Evolutionary conservation across 2,329 filamentous ascomycete species (phyloP).

Genomic region (Botrytis fabae): DNA sequence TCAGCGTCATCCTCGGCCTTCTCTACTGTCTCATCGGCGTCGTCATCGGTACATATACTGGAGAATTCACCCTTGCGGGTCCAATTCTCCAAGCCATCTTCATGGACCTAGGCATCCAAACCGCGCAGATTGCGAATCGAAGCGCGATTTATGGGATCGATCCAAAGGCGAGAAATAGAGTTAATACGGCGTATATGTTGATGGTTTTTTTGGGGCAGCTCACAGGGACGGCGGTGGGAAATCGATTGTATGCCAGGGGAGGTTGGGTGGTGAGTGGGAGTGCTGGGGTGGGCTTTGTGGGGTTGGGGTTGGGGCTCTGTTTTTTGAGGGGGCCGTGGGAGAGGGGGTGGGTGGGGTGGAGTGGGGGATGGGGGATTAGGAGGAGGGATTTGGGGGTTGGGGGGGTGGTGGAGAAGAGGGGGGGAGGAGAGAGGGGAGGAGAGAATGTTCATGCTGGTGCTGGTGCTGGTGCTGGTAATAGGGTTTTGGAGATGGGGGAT

Average conservation of each 20-base stretch:
- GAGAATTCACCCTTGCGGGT: constrained; percentile 64
- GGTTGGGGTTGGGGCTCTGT: constrained; percentile 49
- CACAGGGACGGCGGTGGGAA: constrained; percentile 63
- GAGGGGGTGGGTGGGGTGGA: constrained; percentile 60
- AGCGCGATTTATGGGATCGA: constrained; percentile 69
- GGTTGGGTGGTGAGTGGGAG: constrained; percentile 60
- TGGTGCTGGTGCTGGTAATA: neutral
- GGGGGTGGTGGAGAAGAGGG: constrained; percentile 16
- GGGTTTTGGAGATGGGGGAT: constrained; percentile 1
- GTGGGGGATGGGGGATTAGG: constrained; percentile 43
- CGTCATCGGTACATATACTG: constrained; percentile 67
- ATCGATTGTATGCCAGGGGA: constrained; percentile 53
- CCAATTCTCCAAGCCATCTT: constrained; percentile 71
- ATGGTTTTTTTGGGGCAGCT: constrained; percentile 76
- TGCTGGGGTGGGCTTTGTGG: constrained; percentile 56
- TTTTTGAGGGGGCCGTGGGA: constrained; percentile 56
- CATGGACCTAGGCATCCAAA: constrained; percentile 72
- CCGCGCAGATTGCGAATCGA: constrained; percentile 71
- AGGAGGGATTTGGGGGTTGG: constrained; percentile 34
- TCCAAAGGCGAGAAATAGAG: constrained; percentile 68
- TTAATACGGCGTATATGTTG: constrained; percentile 84
- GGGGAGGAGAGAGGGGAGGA: constrained; percentile 30
- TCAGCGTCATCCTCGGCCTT: constrained; percentile 65
- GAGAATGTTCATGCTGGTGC: constrained; percentile 26
- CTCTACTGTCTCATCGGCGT: constrained; percentile 60